A percentile compares a stretch with the other conserved stretches of the same genome.
These are phyloP conservation scores for Sporothrix brunneoviolacea DNA, from an alignment of 2,329 filamentous ascomycete species.

Conservation along the genomic window DNA sequence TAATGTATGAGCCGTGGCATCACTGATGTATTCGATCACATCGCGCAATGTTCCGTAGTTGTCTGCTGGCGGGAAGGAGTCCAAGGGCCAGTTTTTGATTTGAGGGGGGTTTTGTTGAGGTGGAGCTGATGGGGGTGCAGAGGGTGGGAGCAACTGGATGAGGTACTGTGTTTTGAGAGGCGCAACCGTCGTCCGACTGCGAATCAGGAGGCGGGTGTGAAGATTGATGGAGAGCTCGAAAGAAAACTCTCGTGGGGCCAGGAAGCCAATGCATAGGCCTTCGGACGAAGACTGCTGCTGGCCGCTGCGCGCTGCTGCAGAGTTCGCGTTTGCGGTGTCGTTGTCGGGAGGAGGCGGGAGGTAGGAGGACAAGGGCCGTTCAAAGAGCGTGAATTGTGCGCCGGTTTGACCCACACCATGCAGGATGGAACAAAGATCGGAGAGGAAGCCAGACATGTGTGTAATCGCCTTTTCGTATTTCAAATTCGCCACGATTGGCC, in stretches of 20 bases:
- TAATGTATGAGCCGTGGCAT: constrained; percentile 36
- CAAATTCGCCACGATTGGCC: constrained; percentile 44
- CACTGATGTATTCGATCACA: constrained; percentile 40
- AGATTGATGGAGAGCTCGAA: constrained; percentile 42
- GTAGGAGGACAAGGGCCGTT: constrained; percentile 13
- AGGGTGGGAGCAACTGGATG: constrained; percentile 30
- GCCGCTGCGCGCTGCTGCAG: constrained; percentile 17
- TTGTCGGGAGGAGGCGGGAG: constrained; percentile 33
- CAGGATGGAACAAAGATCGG: constrained; percentile 37
- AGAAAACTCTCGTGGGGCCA: constrained; percentile 34
- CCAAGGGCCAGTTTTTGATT: too few relatives aligned
- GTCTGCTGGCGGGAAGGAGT: constrained; percentile 36
- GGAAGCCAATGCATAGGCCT: constrained; percentile 37
- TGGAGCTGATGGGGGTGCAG: not conserved
- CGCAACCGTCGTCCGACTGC: constrained; percentile 37
- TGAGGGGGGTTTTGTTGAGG: too few relatives aligned
- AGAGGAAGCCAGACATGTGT: constrained; percentile 34
- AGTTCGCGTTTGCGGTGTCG: constrained; percentile 18
- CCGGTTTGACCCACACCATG: constrained; percentile 21
- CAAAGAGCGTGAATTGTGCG: constrained; percentile 15
- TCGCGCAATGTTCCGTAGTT: constrained; percentile 38
- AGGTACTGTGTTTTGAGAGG: constrained; percentile 41
- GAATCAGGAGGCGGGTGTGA: constrained; percentile 35
- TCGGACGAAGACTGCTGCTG: constrained; percentile 30
- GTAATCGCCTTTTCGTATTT: constrained; percentile 37